A percentile compares a stretch with the other conserved stretches of the same genome.
Evolutionary conservation across 495 filamentous ascomycete genomes (phyloP).

Genomic region (Tuber magnatum): DNA sequence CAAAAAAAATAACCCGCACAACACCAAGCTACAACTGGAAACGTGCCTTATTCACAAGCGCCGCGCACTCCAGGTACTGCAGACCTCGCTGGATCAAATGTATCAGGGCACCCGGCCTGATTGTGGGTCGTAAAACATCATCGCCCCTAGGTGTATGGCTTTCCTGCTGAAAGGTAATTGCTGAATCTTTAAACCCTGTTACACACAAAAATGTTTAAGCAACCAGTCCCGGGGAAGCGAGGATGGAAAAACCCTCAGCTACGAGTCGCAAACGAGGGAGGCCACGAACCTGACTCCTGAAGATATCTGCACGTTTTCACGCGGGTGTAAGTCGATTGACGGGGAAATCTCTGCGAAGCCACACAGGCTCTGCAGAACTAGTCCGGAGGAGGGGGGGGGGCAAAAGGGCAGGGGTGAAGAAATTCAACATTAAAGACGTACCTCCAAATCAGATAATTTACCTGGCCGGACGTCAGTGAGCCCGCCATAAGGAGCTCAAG

Average conservation of each 20-base stretch:
- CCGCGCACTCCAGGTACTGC: constrained; percentile 37
- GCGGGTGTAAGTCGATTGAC: constrained; percentile 32
- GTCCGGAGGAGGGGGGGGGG: constrained; percentile 43
- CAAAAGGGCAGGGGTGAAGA: constrained; percentile 39
- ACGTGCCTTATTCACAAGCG: constrained; percentile 41
- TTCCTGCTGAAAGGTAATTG: constrained; percentile 36
- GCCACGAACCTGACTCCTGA: constrained; percentile 73
- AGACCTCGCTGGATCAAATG: constrained; percentile 39
- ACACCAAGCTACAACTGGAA: constrained; percentile 32
- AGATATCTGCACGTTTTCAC: constrained; percentile 59
- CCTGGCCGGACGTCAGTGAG: constrained; percentile 75
- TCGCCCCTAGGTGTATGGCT: constrained; percentile 33
- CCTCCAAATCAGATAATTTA: constrained; percentile 99
- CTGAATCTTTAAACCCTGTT: constrained; percentile 38
- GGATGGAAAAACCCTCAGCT: constrained; percentile 15
- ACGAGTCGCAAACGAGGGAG: constrained; percentile 16
- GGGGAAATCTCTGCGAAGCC: constrained; percentile 26
- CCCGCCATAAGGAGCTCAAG: constrained; percentile 39
- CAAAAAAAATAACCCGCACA: constrained; percentile 25
- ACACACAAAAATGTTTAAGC: constrained; percentile 31
- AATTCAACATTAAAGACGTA: constrained; percentile 48
- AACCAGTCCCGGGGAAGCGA: constrained; percentile 18
- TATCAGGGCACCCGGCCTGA: constrained; percentile 32
- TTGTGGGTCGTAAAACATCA: constrained; percentile 19
- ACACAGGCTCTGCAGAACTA: constrained; percentile 34